A percentile compares a stretch with the other conserved stretches of the same genome.
These are phyloP conservation scores for Paraconiothyrium brasiliense DNA, from an alignment of 2,329 filamentous ascomycete species.

Conservation along the genomic window DNA sequence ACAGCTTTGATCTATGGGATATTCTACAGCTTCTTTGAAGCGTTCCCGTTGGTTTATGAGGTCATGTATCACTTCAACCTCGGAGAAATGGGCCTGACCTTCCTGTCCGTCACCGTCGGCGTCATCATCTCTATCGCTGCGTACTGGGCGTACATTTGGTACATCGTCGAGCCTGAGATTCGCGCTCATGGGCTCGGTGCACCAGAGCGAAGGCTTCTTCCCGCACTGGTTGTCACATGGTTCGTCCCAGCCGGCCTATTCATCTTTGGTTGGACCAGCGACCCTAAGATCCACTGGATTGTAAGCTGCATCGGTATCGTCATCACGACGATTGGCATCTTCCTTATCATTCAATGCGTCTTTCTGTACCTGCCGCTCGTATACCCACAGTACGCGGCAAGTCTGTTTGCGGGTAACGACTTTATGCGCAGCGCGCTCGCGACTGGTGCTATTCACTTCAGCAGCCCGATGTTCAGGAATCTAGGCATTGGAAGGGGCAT, in stretches of 20 bases:
- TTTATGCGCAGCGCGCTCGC: conserved; percentile 66
- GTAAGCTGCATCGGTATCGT: conserved; percentile 63
- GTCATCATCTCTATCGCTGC: conserved; percentile 71
- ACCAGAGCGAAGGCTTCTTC: conserved; percentile 78
- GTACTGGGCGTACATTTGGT: conserved; percentile 79
- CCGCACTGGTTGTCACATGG: conserved; percentile 66
- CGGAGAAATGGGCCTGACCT: conserved; percentile 80
- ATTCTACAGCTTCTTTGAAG: conserved; percentile 79
- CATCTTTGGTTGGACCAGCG: conserved; percentile 75
- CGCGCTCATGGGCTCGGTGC: conserved; percentile 72
- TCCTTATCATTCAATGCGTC: conserved; percentile 58
- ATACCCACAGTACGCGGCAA: conserved; percentile 60
- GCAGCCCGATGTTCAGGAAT: conserved; percentile 67
- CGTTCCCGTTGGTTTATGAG: conserved; percentile 72
- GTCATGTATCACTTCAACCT: conserved; percentile 80
- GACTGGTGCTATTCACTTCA: conserved; percentile 68
- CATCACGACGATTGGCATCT: conserved; percentile 58
- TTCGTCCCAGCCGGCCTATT: conserved; percentile 72
- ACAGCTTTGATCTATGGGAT: conserved; percentile 82
- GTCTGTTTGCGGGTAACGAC: conserved; percentile 71
- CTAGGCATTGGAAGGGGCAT: conserved; percentile 67
- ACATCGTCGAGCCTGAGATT: conserved; percentile 69
- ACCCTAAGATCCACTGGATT: conserved; percentile 67
- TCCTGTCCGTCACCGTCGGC: conserved; percentile 81
- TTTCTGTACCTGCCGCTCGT: conserved; percentile 72